A percentile compares a stretch with the other conserved stretches of the same genome.
phyloP scores from a whole-genome alignment of 1,139 yeast genomes.

The Scheffersomyces segobiensis region DNA sequence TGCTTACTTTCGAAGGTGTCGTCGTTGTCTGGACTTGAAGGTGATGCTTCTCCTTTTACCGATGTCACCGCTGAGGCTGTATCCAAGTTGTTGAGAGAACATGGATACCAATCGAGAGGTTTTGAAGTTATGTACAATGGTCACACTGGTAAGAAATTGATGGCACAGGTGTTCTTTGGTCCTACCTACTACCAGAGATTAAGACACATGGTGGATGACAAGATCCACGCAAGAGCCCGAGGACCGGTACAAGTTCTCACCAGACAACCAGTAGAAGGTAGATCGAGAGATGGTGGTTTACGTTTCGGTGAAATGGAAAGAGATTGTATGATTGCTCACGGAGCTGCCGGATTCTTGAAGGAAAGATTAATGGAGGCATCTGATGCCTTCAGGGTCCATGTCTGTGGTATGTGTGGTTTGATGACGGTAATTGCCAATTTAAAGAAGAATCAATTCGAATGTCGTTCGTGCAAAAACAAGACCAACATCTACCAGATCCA shows the following conservation, averaged over 20 bases:
- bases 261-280: slow-evolving; percentile 99
- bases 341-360: slow-evolving; percentile 96
- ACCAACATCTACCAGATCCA: slow-evolving; percentile 97
- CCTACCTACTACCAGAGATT: slow-evolving; percentile 98
- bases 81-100: slow-evolving; percentile 85
- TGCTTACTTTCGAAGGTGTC: slow-evolving; percentile 95
- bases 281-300: slow-evolving; percentile 98
- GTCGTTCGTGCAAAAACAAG: slow-evolving; percentile 97
- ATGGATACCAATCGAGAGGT: slow-evolving; percentile 97
- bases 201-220: slow-evolving; percentile 99
- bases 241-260: slow-evolving; percentile 98
- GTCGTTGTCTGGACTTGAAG: slow-evolving; percentile 91
- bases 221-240: slow-evolving; percentile 98
- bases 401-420: slow-evolving; percentile 97
- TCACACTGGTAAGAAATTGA: slow-evolving; percentile 94
- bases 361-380: slow-evolving; percentile 99
- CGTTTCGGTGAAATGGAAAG: slow-evolving; percentile 99
- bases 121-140: slow-evolving; percentile 98
- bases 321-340: slow-evolving; percentile 99
- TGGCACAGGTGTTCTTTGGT: slow-evolving; percentile 98
- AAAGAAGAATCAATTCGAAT: slow-evolving; percentile 95
- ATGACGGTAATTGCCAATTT: slow-evolving; percentile 97
- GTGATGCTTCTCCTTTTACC: slow-evolving; percentile 98
- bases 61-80: slow-evolving; percentile 98
- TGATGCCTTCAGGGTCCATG: slow-evolving; percentile 96